These are phyloP conservation scores for Juncus effusus DNA, from an alignment of 176 grass and related monocot genomes.

Conservation along the genomic window DNA sequence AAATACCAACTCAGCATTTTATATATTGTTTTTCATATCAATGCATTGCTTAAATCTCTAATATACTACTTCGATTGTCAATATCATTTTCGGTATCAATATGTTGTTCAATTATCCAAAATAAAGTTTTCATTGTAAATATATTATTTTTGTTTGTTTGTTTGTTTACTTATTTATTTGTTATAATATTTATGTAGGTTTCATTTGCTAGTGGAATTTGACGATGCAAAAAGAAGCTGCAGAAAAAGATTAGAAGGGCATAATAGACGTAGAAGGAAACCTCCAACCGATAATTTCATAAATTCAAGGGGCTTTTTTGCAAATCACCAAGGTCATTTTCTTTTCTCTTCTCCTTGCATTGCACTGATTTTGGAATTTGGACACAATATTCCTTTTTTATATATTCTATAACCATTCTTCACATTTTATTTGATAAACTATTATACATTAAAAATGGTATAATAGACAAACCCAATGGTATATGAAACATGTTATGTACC, in stretches of 20 bases:
- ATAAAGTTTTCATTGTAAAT: too few species aligned
- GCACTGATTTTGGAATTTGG: not conserved
- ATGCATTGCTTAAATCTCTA: not conserved
- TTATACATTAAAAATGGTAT: not conserved
- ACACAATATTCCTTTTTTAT: too few species aligned
- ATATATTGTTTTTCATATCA: slow-evolving; percentile 11
- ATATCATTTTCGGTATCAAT: slow-evolving; percentile 5
- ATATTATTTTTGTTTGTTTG: too few species aligned
- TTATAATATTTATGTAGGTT: slow-evolving; percentile 37
- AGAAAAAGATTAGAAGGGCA: slow-evolving; percentile 92
- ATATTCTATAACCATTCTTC: too few species aligned
- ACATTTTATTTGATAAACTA: not conserved
- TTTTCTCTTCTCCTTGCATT: not conserved
- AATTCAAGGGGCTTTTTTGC: slow-evolving; percentile 51
- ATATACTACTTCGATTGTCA: not conserved
- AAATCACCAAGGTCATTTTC: slow-evolving; percentile 65
- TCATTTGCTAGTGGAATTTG: slow-evolving; percentile 82
- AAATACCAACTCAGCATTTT: slow-evolving; percentile 6
- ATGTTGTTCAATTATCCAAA: too few species aligned
- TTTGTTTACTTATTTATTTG: too few species aligned
- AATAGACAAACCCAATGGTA: too few species aligned
- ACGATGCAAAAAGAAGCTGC: slow-evolving; percentile 83
- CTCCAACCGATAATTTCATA: slow-evolving; percentile 46
- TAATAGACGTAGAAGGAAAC: slow-evolving; percentile 81
- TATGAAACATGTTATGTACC: too few species aligned